phyloP scores from a whole-genome alignment of 176 grass and related monocot species.

The Leersia perrieri region DNA sequence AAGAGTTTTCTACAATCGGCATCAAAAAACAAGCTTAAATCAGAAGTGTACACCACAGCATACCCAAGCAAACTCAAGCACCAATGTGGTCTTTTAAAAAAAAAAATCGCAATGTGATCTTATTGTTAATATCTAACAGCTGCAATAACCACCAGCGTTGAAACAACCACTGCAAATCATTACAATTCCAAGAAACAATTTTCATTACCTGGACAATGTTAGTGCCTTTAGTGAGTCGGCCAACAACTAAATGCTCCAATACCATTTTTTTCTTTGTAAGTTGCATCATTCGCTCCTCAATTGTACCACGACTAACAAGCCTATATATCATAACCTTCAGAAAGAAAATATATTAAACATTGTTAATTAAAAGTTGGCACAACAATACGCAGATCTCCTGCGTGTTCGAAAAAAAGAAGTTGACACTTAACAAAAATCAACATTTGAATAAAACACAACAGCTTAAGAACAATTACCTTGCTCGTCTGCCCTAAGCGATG shows the following conservation, averaged over 20 bases:
- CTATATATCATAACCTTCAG: slow-evolving; percentile 99
- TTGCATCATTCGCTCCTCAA: slow-evolving; percentile 99
- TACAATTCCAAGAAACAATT: neutral
- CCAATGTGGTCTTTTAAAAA: too few species aligned
- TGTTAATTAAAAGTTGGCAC: neutral
- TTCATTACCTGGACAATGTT: slow-evolving; percentile 85
- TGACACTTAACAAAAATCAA: neutral
- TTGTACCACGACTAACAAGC: slow-evolving; percentile 96
- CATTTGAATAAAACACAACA: slow-evolving; percentile 23
- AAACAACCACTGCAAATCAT: slow-evolving; percentile 1
- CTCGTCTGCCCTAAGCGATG: slow-evolving; percentile 96
- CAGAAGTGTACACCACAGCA: neutral
- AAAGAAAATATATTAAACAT: slow-evolving; percentile 23
- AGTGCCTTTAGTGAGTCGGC: slow-evolving; percentile 73
- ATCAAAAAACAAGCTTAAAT: slow-evolving; percentile 20
- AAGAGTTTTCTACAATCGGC: neutral
- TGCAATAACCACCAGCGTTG: neutral
- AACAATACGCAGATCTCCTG: too few species aligned
- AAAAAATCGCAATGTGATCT: too few species aligned
- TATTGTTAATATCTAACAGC: slow-evolving; percentile 12
- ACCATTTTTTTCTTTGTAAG: slow-evolving; percentile 99
- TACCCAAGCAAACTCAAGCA: slow-evolving; percentile 13
- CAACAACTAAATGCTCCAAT: slow-evolving; percentile 97
- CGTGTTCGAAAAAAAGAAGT: too few species aligned
- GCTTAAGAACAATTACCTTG: slow-evolving; percentile 60